Conservation (phyloP, 2,329 filamentous ascomycete genomes). For the Daldinia sp. region DNA sequence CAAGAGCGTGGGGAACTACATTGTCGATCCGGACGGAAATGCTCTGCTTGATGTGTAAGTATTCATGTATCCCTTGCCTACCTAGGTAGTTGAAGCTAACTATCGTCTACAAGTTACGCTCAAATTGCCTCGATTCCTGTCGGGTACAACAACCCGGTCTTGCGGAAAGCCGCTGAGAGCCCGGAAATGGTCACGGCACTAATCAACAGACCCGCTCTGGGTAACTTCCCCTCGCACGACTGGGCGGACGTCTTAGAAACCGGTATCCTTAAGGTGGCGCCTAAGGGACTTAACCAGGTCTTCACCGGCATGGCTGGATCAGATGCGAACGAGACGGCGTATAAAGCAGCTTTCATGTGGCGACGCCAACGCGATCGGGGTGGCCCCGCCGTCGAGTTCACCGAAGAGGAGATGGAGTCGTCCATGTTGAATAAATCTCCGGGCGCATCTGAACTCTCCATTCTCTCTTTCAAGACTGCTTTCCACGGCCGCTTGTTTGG, state of each 20-base stretch:
- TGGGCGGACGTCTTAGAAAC: conserved; percentile 84
- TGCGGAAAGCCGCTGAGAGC: conserved; percentile 76
- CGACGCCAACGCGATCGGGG: conserved; percentile 84
- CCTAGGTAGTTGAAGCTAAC: conserved; percentile 28
- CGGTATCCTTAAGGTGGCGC: conserved; percentile 84
- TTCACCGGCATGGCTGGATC: conserved; percentile 92
- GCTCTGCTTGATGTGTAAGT: conserved; percentile 77
- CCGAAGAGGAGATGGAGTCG: conserved; percentile 77
- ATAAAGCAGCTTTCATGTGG: conserved; percentile 97
- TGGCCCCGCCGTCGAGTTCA: conserved; percentile 82
- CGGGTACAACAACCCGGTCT: conserved; percentile 88
- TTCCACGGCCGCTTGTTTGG: conserved; percentile 95
- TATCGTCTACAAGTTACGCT: conserved; percentile 70
- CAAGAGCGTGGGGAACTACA: conserved; percentile 84
- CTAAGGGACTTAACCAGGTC: conserved; percentile 86
- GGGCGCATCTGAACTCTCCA: conserved; percentile 82
- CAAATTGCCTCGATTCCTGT: conserved; percentile 94
- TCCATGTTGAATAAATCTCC: conserved; percentile 85
- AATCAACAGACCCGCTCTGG: conserved; percentile 89
- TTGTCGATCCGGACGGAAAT: conserved; percentile 78
- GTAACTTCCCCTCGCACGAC: conserved; percentile 89
- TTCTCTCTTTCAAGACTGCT: conserved; percentile 86
- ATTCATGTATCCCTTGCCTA: background rate
- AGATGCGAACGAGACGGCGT: conserved; percentile 93
- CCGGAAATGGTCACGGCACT: conserved; percentile 83